Evolutionary conservation across 768 basidiomycete genomes (phyloP), one percentile per base, ranked within the genome.

Genomic region (Lepiota subincarnata): DNA sequence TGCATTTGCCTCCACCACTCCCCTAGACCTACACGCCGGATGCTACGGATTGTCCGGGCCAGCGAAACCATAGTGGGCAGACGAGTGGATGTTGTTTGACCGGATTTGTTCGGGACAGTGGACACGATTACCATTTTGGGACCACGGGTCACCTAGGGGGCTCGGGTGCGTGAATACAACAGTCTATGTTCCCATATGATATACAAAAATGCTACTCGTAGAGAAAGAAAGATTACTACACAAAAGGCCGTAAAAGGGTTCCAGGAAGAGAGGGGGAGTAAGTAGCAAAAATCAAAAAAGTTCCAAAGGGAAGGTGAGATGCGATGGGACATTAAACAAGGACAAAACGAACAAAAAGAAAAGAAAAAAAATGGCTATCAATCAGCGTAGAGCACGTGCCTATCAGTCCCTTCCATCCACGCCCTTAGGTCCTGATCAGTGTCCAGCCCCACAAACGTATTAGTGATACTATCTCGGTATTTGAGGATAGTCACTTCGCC

Each of bases 1-100:
- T 93, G 87, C 81, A 93, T 73, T 64, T 92, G 87, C 60, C 84
- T 83, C 85, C 87, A 93, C 90, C 91, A 97, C 71, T 92, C 87
- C 59, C 80, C 78, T 42, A 92, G 65, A 14, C 93, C 94, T 16
- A 82, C 86, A 43, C 84, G 80, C 52, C 81, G 83, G 40, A 92
- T 77, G 62, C 77, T 87, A 58, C 90, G 84, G 60, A 95, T 69
- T 34, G 88, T 91, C 60, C 92, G 82, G 39, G 73, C 69, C 50
- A 94, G 66, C 40, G 89, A 92, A 60, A 87, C 81, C 84, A 86
- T 89, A 57, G 48, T 62, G 56, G 28, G 7, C n/a, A 44, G 39
- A 38, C 51, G 43, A 24, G 48, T 34, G 53, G 55, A 53, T 38
- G 43, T 56, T 68, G 60, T 69, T 69, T 69, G 67, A 50, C 58